Percentiles rank a stretch among this genome's conserved stretches.
These are phyloP conservation scores for Helianthus tuberosus DNA, from an alignment of 129 eudicot species.

Conservation along the genomic window DNA sequence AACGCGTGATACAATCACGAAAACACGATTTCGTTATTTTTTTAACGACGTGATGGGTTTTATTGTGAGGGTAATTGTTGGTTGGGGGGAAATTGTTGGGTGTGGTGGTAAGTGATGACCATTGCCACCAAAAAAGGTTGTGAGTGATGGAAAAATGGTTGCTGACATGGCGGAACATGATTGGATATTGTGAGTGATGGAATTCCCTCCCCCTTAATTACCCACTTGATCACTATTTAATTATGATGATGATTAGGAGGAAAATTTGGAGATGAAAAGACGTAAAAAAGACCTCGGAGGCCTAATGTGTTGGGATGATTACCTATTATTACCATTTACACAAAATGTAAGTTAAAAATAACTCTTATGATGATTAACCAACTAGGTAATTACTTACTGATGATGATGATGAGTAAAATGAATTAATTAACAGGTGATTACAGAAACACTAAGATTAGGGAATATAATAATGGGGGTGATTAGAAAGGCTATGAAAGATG, in stretches of 20 bases:
- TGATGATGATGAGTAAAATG: neutral
- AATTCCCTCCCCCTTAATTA: no score
- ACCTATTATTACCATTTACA: slow-evolving; percentile 73
- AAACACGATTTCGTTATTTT: no score
- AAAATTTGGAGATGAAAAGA: slow-evolving; percentile 71
- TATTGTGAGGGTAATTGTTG: no score
- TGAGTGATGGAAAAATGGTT: no score
- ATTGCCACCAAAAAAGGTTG: no score
- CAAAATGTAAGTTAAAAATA: slow-evolving; percentile 61
- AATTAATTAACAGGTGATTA: slow-evolving; percentile 59
- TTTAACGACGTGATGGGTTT: no score
- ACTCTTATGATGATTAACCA: neutral
- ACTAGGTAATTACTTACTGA: neutral
- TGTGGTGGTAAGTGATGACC: no score
- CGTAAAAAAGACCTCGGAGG: slow-evolving; percentile 60
- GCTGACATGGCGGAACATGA: no score
- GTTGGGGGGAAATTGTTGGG: no score
- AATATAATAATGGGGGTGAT: slow-evolving; percentile 87
- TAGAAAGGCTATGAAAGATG: slow-evolving; percentile 92
- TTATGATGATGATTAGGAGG: slow-evolving; percentile 59
- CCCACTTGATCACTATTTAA: slow-evolving; percentile 23
- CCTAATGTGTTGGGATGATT: slow-evolving; percentile 78
- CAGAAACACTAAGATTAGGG: slow-evolving; percentile 88
- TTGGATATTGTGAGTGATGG: no score
- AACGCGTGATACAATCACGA: no score